Evolutionary conservation across 2,329 filamentous ascomycete genomes (phyloP), one percentile per base, ranked within the genome.

Genomic region (Mariannaea sp.): DNA sequence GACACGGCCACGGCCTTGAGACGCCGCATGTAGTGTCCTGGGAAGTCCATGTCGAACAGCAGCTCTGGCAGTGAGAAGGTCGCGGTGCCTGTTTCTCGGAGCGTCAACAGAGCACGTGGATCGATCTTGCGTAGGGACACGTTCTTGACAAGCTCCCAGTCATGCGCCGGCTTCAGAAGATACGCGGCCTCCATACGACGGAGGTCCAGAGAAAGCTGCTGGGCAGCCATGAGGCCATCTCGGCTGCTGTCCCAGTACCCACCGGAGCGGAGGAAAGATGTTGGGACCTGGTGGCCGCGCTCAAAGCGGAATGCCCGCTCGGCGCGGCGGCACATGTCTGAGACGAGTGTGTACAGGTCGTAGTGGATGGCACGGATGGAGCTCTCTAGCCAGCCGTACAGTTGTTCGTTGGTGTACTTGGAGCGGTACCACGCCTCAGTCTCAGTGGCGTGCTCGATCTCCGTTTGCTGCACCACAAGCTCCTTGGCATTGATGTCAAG

Each of bases 11-110:
- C 69, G 27, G 65, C 55, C 22, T 61, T 63, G 54, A 75, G 68
- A 4, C 69, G 65, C 1, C 74, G 69, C 10, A 65, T 40, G 58
- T 73, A 75, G 60, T 75, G 74, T 2, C 73, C 73, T 1, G 74
- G 73, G 53, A 66, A 74, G 61, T 73, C 72, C 40, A 73, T 55
- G 60, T 75, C 72, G 55, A 70, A 74, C 3, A 70, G 32, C 8
- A 59, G 22, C 57, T 76, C 72, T 7, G 68, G 64, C 1, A 55
- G 8, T 2, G 32, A 13, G 16, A 60, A 57, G n/a, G 24, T 14
- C 19, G 30, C 16, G 1, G 17, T 27, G 7, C 46, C 53, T 4
- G 17, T 36, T 13, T 42, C 20, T 13, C 49, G 49, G 2, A 60
- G 53, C 7, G 5, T 12, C 1, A 60, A 8, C 19, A 55, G 22